Conservation (phyloP, 306 rosid species). For the Lotus japonicus region DNA sequence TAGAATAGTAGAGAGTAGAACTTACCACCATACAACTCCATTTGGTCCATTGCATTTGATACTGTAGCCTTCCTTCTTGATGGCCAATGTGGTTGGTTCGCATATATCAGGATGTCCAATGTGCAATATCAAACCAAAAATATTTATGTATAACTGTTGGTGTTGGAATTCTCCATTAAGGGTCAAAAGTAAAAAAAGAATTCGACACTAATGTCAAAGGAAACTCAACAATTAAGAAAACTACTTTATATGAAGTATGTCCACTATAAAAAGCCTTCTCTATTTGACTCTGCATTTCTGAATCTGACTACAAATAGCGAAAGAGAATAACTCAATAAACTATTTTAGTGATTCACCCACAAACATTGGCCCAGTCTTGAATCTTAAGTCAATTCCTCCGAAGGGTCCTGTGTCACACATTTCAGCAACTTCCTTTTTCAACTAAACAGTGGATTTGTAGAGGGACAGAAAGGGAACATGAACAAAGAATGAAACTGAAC, state of each 20-base stretch:
- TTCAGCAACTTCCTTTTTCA: background rate
- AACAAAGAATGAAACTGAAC: background rate
- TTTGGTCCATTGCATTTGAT: constrained; percentile 64
- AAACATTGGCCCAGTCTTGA: background rate
- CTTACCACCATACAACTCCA: too few species aligned
- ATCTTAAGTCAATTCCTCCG: background rate
- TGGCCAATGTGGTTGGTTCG: constrained; percentile 76
- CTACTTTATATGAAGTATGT: constrained; percentile 57
- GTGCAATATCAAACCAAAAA: constrained; percentile 35
- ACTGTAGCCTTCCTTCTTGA: constrained; percentile 88
- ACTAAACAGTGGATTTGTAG: background rate
- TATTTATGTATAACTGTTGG: too few species aligned
- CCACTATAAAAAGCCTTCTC: constrained; percentile 64
- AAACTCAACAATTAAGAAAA: constrained; percentile 17
- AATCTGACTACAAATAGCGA: constrained; percentile 42
- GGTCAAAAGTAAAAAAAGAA: background rate
- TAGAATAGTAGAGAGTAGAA: too few species aligned
- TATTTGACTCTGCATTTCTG: constrained; percentile 68
- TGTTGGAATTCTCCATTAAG: constrained; percentile 14
- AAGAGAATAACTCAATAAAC: constrained; percentile 8
- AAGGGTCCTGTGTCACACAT: background rate
- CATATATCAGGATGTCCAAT: constrained; percentile 60
- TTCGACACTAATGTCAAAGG: background rate
- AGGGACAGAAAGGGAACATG: background rate
- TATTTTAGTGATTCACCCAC: constrained; percentile 1